A percentile compares a stretch with the other conserved stretches of the same genome.
phyloP scores from a whole-genome alignment of 345 rosid genomes.

The Nasturtium officinale region DNA sequence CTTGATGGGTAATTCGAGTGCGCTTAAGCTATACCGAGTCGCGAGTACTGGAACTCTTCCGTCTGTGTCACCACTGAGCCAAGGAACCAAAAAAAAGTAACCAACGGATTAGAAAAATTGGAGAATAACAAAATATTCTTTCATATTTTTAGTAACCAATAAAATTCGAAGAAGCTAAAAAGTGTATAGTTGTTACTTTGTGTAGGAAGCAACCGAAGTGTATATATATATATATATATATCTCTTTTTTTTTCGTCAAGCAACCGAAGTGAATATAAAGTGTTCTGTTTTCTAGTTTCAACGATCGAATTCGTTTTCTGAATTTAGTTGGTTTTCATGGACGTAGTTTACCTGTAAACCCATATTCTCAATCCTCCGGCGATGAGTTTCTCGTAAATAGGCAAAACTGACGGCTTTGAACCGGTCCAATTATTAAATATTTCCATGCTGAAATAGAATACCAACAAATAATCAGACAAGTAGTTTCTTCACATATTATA shows the following conservation, averaged over 20 bases:
- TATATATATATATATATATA: too few species aligned
- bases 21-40: slow-evolving; percentile 73
- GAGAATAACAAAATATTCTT: not conserved
- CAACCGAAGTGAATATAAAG: too few species aligned
- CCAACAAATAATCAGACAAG: slow-evolving; percentile 10
- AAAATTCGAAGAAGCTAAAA: not conserved
- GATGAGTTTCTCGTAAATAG: slow-evolving; percentile 80
- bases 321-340: slow-evolving; percentile 40
- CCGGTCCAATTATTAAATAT: slow-evolving; percentile 62
- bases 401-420: slow-evolving; percentile 67
- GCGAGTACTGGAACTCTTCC: slow-evolving; percentile 94
- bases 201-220: slow-evolving; percentile 1
- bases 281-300: too few species aligned
- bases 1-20: slow-evolving; percentile 66
- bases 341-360: slow-evolving; percentile 75
- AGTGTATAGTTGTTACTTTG: slow-evolving; percentile 16
- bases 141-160: not conserved
- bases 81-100: not conserved
- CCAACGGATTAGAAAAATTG: not conserved
- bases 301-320: too few species aligned
- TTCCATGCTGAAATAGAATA: slow-evolving; percentile 48
- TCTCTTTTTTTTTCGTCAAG: too few species aligned
- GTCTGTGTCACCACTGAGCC: slow-evolving; percentile 90
- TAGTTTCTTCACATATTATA: not conserved
- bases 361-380: slow-evolving; percentile 75